Base-by-base conservation (phyloP, 169 alveolate species). In the Babesia gibsoni region DNA sequence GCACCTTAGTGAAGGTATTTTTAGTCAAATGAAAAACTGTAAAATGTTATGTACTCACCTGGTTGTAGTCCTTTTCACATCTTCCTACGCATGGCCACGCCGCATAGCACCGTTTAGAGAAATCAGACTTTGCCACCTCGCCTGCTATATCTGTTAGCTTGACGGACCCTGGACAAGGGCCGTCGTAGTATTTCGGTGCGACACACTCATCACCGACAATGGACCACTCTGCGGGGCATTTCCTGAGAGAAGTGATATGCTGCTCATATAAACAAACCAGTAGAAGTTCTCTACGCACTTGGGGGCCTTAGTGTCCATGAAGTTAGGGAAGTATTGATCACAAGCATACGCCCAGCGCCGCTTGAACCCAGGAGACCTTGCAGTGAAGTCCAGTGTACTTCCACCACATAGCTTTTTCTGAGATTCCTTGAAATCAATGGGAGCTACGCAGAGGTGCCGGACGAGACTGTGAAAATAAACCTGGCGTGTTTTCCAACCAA, bases 31-130 rank as follows among this genome's bases (percentile, higher is more conserved):
- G n/a, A n/a, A n/a, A n/a, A n/a, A n/a, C n/a, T n/a, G n/a, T n/a
- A n/a, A 53, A 27, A 52, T 14, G 3, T 6, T 25, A 29, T 2
- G 4, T 2, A 42, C 50, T 14, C 37, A 73, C 83, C 42, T 20
- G 23, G 0, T 42, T 16, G 43, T 81, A 87, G 45, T 87, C 89
- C 59, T 82, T 83, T 46, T 82, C 73, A 49, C 92, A 87, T 27
- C 70, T 29, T 16, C 74, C 73, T 32, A 52, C 49, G 30, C 92
- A 87, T 22, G 89, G 89, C 92, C 92, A 87, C 8, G 87, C 78
- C 3, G 90, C 90, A 30, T 52, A 59, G 64, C 92, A 87, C 14
- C 57, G 65, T 30, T 46, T 61, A 12, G 90, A 80, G 46, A 77
- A 87, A 22, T 32, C 69, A 22, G 52, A 57, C 57, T 87, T 87